Evolutionary conservation across 768 basidiomycete genomes (phyloP).

Genomic region (Tricholoma furcatifolium): DNA sequence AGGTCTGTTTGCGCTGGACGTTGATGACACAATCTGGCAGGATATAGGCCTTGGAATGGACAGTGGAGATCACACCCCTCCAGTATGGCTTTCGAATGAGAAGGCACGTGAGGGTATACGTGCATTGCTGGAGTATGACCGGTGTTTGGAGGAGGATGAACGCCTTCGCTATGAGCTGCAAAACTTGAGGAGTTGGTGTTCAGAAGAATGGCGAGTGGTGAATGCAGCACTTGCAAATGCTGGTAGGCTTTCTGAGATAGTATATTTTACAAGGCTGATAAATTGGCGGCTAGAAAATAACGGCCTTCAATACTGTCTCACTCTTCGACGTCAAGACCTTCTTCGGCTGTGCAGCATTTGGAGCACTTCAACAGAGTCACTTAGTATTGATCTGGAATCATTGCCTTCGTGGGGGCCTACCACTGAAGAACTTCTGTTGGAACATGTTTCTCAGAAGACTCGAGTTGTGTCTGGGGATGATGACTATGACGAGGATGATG

Average conservation of each 20-base stretch:
- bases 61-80: conserved; percentile 11
- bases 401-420: no score
- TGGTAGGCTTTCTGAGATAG: neutral
- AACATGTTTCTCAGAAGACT: no score
- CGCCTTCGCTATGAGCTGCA: conserved; percentile 17
- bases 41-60: conserved; percentile 28
- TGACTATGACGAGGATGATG: no score
- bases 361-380: no score
- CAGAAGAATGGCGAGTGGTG: conserved; percentile 23
- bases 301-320: no score
- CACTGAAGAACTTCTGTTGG: no score
- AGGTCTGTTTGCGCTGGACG: conserved; percentile 29
- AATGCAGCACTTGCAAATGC: neutral
- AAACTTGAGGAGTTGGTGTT: conserved; percentile 24
- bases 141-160: conserved; percentile 26
- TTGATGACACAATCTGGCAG: conserved; percentile 37
- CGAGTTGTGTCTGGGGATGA: no score
- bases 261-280: no score
- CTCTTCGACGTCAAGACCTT: no score
- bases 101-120: conserved; percentile 26
- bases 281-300: no score
- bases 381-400: no score
- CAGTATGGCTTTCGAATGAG: conserved; percentile 29
- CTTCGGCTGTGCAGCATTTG: no score
- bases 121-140: conserved; percentile 23